A percentile compares a stretch with the other conserved stretches of the same genome.
These are phyloP conservation scores for Ustanciosporium gigantosporum DNA, from an alignment of 1,284 basidiomycete genomes.

Conservation along the genomic window DNA sequence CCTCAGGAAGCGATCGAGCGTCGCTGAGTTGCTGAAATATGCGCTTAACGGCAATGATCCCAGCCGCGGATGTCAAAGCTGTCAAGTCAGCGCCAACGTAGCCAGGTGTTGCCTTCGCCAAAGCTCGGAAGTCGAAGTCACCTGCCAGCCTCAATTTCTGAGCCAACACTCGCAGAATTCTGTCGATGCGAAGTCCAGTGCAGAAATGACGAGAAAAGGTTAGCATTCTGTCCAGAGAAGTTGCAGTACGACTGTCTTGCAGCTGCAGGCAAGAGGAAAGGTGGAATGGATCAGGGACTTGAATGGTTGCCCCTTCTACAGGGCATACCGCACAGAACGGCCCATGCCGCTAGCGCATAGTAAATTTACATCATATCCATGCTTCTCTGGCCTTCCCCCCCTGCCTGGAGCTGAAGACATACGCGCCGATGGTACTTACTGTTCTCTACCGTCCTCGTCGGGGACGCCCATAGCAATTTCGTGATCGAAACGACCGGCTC, in stretches of 20 bases:
- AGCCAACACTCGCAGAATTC: constrained; percentile 55
- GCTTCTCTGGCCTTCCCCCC: background rate
- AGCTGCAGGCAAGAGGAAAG: background rate
- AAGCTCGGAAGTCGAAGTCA: constrained; percentile 79
- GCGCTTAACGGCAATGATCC: constrained; percentile 92
- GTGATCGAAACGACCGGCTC: constrained; percentile 93
- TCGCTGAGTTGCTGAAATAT: constrained; percentile 76
- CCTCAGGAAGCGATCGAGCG: constrained; percentile 39
- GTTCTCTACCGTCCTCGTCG: constrained; percentile 73
- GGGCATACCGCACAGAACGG: constrained; percentile 36
- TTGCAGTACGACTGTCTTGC: background rate
- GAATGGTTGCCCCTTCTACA: constrained; percentile 51
- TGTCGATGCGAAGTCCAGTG: too few species aligned
- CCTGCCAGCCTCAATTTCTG: constrained; percentile 63
- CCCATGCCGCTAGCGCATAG: constrained; percentile 40
- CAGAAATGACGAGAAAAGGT: background rate
- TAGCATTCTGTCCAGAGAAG: too few species aligned
- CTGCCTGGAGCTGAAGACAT: background rate
- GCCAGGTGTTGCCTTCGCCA: constrained; percentile 92
- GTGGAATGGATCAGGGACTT: constrained; percentile 33
- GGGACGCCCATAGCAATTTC: constrained; percentile 98
- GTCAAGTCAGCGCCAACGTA: constrained; percentile 95
- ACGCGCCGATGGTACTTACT: constrained; percentile 66
- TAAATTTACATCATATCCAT: constrained; percentile 39
- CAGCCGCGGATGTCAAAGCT: constrained; percentile 87